phyloP scores from a whole-genome alignment of 345 rosid genomes.

The Ricinus communis region DNA sequence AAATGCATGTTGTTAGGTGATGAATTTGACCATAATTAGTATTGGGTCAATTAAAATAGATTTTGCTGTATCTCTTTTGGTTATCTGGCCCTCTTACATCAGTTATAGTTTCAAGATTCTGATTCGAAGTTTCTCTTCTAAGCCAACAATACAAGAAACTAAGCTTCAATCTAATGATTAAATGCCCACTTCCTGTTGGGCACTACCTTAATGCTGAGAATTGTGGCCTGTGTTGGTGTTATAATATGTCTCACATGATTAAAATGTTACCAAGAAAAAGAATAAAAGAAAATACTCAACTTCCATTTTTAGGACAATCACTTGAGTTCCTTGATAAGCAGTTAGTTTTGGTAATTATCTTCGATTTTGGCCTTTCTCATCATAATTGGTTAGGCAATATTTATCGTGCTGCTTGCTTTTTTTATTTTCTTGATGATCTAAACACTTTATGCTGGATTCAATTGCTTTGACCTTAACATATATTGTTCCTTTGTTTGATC shows the following conservation, averaged over 20 bases:
- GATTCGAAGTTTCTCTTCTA: neutral
- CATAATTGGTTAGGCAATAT: neutral
- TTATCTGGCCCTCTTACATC: neutral
- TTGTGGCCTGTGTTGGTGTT: too few species aligned
- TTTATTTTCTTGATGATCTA: neutral
- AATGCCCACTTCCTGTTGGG: neutral
- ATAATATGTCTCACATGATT: neutral
- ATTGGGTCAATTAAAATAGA: neutral
- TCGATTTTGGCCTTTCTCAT: neutral
- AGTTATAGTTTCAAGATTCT: neutral
- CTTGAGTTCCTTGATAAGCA: neutral
- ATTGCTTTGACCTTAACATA: neutral
- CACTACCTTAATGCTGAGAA: neutral
- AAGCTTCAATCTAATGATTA: neutral
- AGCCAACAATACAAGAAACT: too few species aligned
- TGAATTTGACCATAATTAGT: neutral
- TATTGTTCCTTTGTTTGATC: neutral
- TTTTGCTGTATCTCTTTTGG: neutral
- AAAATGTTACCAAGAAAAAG: neutral
- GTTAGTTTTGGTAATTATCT: neutral
- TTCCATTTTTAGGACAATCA: neutral
- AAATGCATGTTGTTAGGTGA: neutral
- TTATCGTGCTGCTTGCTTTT: neutral
- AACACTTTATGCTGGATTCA: neutral
- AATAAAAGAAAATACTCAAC: neutral